Conservation (phyloP, 2,329 filamentous ascomycete species). For the Teratosphaeria pseudoeucalypti region DNA sequence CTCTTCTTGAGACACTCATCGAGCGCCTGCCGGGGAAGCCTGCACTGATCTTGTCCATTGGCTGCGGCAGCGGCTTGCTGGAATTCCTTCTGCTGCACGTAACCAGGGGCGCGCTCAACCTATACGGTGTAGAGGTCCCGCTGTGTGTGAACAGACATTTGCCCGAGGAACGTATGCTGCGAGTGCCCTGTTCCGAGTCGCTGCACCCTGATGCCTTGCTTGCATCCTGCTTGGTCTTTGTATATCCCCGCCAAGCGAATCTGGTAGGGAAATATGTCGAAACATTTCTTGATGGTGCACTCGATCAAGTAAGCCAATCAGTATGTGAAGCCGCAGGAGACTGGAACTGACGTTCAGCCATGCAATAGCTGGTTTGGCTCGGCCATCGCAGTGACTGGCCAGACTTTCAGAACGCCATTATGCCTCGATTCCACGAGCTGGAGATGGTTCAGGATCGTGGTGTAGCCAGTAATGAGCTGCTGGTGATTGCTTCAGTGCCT, state of each 20-base stretch:
- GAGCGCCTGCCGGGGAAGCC: constrained; percentile 10
- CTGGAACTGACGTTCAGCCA: neutral
- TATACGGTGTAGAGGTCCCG: constrained; percentile 41
- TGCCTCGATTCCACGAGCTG: constrained; percentile 2
- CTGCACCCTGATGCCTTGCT: constrained; percentile 31
- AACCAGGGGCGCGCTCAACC: constrained; percentile 14
- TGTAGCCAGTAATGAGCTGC: constrained; percentile 11
- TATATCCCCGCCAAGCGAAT: constrained; percentile 42
- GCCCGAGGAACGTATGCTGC: constrained; percentile 29
- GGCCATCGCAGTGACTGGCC: constrained; percentile 35
- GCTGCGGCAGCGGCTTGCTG: constrained; percentile 42
- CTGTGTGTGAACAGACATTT: constrained; percentile 37
- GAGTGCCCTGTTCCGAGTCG: constrained; percentile 36
- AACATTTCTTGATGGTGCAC: constrained; percentile 16
- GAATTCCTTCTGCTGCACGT: constrained; percentile 34
- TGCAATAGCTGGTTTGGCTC: constrained; percentile 30
- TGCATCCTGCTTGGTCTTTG: constrained; percentile 42
- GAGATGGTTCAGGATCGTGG: constrained; percentile 7
- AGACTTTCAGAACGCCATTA: constrained; percentile 12
- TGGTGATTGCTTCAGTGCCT: constrained; percentile 9
- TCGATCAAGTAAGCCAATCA: constrained; percentile 15
- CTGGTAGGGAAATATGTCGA: constrained; percentile 37
- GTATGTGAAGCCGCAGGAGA: neutral
- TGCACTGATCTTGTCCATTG: constrained; percentile 28
- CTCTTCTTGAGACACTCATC: constrained; percentile 11